These are phyloP conservation scores for Solanum hybrid DNA, from an alignment of 305 asterid genomes.

Conservation along the genomic window DNA sequence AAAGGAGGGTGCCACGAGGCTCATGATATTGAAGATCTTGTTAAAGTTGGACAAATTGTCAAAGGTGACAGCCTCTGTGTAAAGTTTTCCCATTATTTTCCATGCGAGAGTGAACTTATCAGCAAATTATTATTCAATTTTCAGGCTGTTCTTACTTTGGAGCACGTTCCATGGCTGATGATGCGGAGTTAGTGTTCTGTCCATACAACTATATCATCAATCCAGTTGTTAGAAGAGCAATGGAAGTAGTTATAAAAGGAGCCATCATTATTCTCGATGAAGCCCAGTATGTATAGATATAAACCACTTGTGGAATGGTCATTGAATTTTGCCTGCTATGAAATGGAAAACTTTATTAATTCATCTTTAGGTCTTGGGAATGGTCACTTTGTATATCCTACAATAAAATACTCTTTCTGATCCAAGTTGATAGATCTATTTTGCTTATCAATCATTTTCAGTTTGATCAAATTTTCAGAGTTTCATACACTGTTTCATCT, in stretches of 20 bases:
- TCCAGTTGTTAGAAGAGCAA: conserved; percentile 73
- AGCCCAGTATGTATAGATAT: conserved; percentile 67
- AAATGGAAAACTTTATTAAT: neutral
- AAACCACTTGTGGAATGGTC: neutral
- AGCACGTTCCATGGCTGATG: conserved; percentile 70
- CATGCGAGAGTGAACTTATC: conserved; percentile 5
- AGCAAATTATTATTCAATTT: conserved; percentile 26
- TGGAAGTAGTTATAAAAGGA: conserved; percentile 69
- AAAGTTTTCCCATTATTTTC: neutral
- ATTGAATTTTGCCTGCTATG: neutral
- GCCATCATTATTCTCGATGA: conserved; percentile 84
- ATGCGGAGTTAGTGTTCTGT: conserved; percentile 83
- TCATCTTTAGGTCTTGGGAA: neutral
- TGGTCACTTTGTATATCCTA: neutral
- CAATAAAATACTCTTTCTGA: neutral
- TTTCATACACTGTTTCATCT: neutral
- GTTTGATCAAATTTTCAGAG: neutral
- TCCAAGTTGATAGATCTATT: neutral
- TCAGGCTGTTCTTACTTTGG: conserved; percentile 95
- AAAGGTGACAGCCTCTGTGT: conserved; percentile 39
- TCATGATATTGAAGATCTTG: conserved; percentile 96
- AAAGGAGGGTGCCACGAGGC: conserved; percentile 93
- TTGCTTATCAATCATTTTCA: neutral
- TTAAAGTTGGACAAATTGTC: conserved; percentile 77
- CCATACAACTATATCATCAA: conserved; percentile 83